A percentile compares a stretch with the other conserved stretches of the same genome.
Conservation (phyloP, 257 asterid species). For the Solanum megistacrolobum region DNA sequence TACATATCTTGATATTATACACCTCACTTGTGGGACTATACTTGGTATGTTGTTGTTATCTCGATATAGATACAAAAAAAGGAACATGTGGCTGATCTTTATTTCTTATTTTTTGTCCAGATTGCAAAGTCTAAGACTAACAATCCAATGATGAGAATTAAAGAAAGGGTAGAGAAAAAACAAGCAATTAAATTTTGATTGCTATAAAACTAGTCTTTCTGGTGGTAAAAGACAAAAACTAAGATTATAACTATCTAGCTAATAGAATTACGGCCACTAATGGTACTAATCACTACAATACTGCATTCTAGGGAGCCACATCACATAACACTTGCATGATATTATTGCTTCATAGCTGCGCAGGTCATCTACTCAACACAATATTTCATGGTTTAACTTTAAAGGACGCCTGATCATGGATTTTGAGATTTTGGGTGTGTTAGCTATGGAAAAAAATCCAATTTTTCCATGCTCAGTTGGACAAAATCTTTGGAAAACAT, state of each 20-base stretch:
- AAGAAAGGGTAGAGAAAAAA: background rate
- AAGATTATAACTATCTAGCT: background rate
- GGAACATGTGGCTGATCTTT: background rate
- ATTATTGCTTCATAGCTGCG: background rate
- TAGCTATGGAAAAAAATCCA: background rate
- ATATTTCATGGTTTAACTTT: background rate
- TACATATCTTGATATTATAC: background rate
- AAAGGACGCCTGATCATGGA: background rate
- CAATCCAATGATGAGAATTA: background rate
- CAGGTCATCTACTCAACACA: background rate
- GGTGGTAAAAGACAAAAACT: background rate
- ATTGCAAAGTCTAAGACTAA: background rate
- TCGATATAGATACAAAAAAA: background rate
- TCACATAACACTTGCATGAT: background rate
- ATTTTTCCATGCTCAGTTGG: background rate
- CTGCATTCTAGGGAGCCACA: background rate
- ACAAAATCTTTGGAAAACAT: background rate
- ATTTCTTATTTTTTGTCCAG: background rate
- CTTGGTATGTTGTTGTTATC: background rate
- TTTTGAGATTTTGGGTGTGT: background rate
- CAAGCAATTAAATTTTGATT: background rate
- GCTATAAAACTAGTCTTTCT: background rate
- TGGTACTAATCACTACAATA: background rate
- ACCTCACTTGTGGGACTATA: background rate
- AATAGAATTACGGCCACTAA: background rate